Conservation (phyloP, 352 stramenopile species). For the Sclerospora graminicola region DNA sequence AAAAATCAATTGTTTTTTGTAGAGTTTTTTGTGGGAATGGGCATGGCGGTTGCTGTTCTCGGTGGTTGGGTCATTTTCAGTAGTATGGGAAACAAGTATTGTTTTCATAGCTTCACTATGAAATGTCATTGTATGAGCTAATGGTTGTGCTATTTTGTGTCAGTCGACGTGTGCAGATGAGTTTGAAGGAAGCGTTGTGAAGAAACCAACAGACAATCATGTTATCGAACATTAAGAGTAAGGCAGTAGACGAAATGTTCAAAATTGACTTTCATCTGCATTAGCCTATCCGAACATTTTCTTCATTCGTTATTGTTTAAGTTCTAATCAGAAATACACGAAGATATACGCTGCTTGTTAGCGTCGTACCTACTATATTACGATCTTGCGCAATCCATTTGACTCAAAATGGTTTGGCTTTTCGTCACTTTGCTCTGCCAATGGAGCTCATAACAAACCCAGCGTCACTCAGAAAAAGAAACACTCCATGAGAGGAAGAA, state of each 20-base stretch:
- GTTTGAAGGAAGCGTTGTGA: slow-evolving; percentile 19
- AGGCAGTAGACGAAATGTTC: too few species aligned
- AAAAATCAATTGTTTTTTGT: slow-evolving; percentile 5
- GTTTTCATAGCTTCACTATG: background rate
- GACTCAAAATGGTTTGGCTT: background rate
- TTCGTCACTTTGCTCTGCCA: slow-evolving; percentile 19
- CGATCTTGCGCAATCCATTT: slow-evolving; percentile 3
- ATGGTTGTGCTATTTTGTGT: background rate
- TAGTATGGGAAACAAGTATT: slow-evolving; percentile 55
- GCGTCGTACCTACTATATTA: slow-evolving; percentile 24
- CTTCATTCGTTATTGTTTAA: slow-evolving; percentile 7
- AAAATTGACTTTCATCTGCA: too few species aligned
- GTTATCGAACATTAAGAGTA: background rate
- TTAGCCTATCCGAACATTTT: too few species aligned
- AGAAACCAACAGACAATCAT: slow-evolving; percentile 3
- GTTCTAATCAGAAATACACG: slow-evolving; percentile 17
- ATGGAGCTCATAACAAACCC: slow-evolving; percentile 9
- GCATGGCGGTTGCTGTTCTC: slow-evolving; percentile 71
- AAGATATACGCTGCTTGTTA: slow-evolving; percentile 1
- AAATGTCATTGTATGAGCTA: background rate
- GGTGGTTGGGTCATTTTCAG: slow-evolving; percentile 57
- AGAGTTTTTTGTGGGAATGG: slow-evolving; percentile 76
- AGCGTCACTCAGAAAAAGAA: slow-evolving; percentile 5
- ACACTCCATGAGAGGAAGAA: background rate
- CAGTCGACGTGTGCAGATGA: slow-evolving; percentile 12